Conservation (phyloP, 495 filamentous ascomycete genomes). For the Hypomontagnella monticulosa region DNA sequence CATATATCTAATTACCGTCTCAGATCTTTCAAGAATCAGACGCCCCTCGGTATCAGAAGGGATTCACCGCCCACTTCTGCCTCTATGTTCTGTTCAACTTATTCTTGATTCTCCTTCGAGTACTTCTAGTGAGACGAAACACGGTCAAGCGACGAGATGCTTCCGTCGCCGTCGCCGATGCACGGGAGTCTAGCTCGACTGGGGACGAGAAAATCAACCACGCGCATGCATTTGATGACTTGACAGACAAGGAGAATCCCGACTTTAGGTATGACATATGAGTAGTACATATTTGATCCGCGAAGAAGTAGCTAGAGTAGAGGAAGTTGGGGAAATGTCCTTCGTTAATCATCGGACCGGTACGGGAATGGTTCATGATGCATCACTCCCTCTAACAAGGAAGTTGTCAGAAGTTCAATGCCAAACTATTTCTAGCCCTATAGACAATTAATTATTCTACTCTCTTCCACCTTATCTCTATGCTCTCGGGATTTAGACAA, state of each 20-base stretch:
- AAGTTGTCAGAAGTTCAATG: too few species aligned
- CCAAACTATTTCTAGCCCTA: too few species aligned
- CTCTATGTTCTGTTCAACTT: slow-evolving; percentile 16
- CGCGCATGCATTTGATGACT: slow-evolving; percentile 65
- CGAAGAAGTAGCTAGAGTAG: too few species aligned
- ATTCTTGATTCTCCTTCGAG: slow-evolving; percentile 5
- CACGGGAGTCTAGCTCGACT: slow-evolving; percentile 49
- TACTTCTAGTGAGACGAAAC: background rate
- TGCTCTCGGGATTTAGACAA: too few species aligned
- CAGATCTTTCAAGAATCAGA: slow-evolving; percentile 10
- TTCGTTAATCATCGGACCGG: too few species aligned
- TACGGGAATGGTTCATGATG: too few species aligned
- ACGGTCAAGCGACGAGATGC: background rate
- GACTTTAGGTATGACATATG: slow-evolving; percentile 63
- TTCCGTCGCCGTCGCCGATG: background rate
- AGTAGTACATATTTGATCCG: too few species aligned
- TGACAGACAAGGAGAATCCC: slow-evolving; percentile 72
- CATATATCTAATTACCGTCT: background rate
- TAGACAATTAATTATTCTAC: too few species aligned
- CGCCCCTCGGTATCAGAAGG: slow-evolving; percentile 12
- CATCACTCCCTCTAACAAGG: too few species aligned
- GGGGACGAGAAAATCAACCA: slow-evolving; percentile 64
- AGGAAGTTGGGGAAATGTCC: too few species aligned
- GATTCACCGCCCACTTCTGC: slow-evolving; percentile 15
- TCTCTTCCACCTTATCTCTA: too few species aligned